Base-by-base conservation (phyloP, 1,284 basidiomycete species). In the Marasmius oreades region DNA sequence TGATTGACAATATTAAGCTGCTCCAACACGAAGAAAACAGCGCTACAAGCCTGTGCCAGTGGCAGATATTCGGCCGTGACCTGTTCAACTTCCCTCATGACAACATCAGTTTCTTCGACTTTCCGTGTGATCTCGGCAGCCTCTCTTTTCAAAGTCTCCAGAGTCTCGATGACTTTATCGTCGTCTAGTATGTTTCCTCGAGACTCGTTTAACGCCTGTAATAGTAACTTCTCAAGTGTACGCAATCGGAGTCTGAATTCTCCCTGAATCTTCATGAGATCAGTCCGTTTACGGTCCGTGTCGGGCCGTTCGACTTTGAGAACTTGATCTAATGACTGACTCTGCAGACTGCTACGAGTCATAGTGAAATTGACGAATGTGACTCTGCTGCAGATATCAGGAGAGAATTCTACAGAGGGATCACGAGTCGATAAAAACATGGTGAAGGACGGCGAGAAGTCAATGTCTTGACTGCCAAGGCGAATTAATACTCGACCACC, bases 321-420 rank as follows among this genome's bases (percentile, higher is more conserved):
- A 1, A 99, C 95, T 70, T 98, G 95, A 69, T 98, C 95, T 51
- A 99, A 82, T 0, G 95, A 97, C 72, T 99, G 97, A 61, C 94
- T 98, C 72, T 99, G 96, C 36, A 99, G 80, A 81, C 95, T 98
- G 71, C 94, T 94, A 58, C 95, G 85, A 0, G 97, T 99, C 93
- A 99, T 99, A 16, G 96, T 99, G 74, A 99, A 99, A 78, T 99
- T 99, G 77, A 99, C 96, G 68, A 99, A 98, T 0, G 96, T 97
- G 36, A 99, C 97, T 58, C 97, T 87, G 76, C 94, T 97, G 80
- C 96, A 99, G 61, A 99, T 95, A 70, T 99, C 96, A 1, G 97
- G 95, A 20, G 96, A 93, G 73, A 99, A 98, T 66, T 98, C 95
- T 61, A 98, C 91, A 0, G 95, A 96, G 0, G 98, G 95, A 71